Evolutionary conservation across 169 alveolate species (phyloP).

Genomic region (Plasmodium knowlesi): DNA sequence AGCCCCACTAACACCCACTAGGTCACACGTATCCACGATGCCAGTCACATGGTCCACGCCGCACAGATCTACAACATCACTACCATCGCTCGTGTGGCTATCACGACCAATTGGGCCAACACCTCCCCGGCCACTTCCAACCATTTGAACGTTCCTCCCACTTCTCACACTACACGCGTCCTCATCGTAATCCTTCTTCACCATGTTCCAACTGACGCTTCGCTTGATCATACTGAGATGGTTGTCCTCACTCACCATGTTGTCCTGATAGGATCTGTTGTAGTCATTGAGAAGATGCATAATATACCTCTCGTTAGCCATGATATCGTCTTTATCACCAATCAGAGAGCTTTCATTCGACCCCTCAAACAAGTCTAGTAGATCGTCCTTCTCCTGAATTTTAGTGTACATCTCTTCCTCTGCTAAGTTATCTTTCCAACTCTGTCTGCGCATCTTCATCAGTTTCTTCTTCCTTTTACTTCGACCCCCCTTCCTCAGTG

Average conservation of each 20-base stretch:
- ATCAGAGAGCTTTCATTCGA: slow-evolving; percentile 39
- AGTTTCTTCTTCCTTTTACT: neutral
- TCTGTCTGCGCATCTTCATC: neutral
- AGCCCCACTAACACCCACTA: neutral
- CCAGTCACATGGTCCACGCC: slow-evolving; percentile 1
- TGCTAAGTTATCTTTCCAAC: neutral
- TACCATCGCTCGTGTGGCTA: neutral
- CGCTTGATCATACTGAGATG: neutral
- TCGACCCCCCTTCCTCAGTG: neutral
- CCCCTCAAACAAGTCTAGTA: neutral
- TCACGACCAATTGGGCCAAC: neutral
- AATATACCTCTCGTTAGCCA: slow-evolving; percentile 34
- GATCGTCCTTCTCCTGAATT: neutral
- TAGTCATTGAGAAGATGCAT: slow-evolving; percentile 53
- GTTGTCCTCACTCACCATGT: slow-evolving; percentile 16
- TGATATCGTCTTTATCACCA: slow-evolving; percentile 33
- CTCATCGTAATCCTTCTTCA: neutral
- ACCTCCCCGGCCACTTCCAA: neutral
- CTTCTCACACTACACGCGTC: neutral
- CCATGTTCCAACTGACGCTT: slow-evolving; percentile 16
- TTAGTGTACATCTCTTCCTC: neutral
- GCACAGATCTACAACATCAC: neutral
- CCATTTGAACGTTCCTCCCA: neutral
- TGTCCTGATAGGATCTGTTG: slow-evolving; percentile 31
- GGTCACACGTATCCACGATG: neutral